phyloP scores from a whole-genome alignment of 768 basidiomycete species.

The Boletus rubescentipes region DNA sequence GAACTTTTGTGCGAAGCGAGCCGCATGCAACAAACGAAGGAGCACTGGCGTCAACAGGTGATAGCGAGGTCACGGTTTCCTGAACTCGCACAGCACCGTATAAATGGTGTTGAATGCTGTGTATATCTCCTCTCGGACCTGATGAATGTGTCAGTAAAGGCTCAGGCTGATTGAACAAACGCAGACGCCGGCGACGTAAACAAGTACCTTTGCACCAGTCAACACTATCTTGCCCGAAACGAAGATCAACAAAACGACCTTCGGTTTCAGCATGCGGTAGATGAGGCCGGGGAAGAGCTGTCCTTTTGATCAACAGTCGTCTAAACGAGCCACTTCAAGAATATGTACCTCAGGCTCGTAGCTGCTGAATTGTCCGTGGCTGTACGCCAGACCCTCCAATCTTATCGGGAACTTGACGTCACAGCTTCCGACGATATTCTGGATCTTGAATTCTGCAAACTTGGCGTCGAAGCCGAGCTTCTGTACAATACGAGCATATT shows the following conservation, averaged over 20 bases:
- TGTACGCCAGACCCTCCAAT: slow-evolving; percentile 94
- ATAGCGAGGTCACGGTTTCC: slow-evolving; percentile 58
- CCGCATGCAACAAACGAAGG: neutral
- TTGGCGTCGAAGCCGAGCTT: slow-evolving; percentile 99
- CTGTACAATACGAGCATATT: slow-evolving; percentile 99
- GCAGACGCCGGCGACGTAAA: too few relatives aligned
- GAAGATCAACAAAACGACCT: slow-evolving; percentile 97
- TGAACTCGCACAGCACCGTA: slow-evolving; percentile 94
- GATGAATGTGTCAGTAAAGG: slow-evolving; percentile 45
- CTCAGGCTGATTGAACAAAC: too few relatives aligned
- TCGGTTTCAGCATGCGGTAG: slow-evolving; percentile 99
- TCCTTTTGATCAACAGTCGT: neutral
- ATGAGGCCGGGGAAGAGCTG: slow-evolving; percentile 98
- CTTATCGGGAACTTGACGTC: slow-evolving; percentile 99
- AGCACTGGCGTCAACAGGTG: slow-evolving; percentile 3
- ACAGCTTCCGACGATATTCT: slow-evolving; percentile 98
- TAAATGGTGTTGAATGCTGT: slow-evolving; percentile 99
- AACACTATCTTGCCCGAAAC: slow-evolving; percentile 99
- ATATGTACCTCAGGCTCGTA: slow-evolving; percentile 92
- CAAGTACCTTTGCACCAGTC: slow-evolving; percentile 91
- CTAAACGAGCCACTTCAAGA: neutral
- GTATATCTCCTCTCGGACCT: slow-evolving; percentile 99
- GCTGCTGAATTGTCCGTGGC: slow-evolving; percentile 96
- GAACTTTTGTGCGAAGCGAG: slow-evolving; percentile 14
- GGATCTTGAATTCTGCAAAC: slow-evolving; percentile 99